Base-by-base conservation (phyloP, 2,329 filamentous ascomycete genomes). In the Pseudogymnoascus sp. region DNA sequence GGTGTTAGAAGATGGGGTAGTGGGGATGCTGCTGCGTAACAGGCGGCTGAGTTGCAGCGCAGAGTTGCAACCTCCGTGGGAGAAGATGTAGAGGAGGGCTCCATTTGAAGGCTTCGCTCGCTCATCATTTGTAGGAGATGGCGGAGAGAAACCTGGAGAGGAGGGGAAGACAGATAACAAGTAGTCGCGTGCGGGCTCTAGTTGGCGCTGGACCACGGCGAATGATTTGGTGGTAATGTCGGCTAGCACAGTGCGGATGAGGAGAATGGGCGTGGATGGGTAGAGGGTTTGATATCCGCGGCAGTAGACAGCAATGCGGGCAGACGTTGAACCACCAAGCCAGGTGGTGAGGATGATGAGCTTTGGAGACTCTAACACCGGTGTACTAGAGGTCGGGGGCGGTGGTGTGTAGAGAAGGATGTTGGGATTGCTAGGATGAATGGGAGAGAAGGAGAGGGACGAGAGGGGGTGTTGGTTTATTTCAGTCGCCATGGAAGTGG, bases 381-480 rank as follows among this genome's bases (percentile, higher is more conserved):
- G 39, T 19, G 23, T 23, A 16, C 14, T 11, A 8, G 60, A 62
- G 37, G 37, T 28, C 10, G 23, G 60, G n/a, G 23, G n/a, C 34
- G 19, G 39, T 60, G 43, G 28, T 34, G 41, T 62, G 51, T 51
- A 54, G 65, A 25, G 39, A 45, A 60, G 37, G 63, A 64, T 64
- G 62, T 60, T 57, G 37, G 64, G 63, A 64, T 68, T 61, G 62
- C 65, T 39, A 28, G 63, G 64, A 64, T 39, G 43, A 36, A 64
- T 54, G 67, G 66, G 67, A 60, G 68, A 67, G 67, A 64, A 63
- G 67, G 65, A 67, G 66, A 61, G 67, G 67, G 66, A 67, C 25
- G 63, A 65, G 65, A 63, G 66, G 64, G 66, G 48, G 19, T 45
- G 41, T 23, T 23, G 16, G 6, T 45, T 11, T 21, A 8, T 8